Percentiles rank a stretch among this genome's conserved stretches.
phyloP scores from a whole-genome alignment of 2,329 filamentous ascomycete species.

The Tympanopsis confertula region DNA sequence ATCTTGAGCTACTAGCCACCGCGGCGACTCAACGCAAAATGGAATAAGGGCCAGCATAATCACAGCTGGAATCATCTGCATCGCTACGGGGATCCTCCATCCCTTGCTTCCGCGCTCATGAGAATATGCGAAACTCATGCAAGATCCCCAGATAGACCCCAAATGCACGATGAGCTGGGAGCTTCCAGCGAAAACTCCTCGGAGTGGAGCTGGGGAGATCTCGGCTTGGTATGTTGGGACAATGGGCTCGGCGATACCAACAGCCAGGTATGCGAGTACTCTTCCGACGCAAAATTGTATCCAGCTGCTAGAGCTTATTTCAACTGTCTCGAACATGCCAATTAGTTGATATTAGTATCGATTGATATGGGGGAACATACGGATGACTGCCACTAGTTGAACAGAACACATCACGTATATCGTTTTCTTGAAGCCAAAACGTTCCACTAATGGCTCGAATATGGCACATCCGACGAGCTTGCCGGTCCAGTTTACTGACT shows the following conservation, averaged over 20 bases:
- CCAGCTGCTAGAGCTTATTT: conserved; percentile 3
- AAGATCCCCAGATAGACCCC: conserved; percentile 3
- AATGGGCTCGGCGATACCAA: conserved; percentile 5
- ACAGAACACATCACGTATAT: conserved; percentile 1
- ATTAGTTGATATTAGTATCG: no score
- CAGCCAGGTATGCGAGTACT: conserved; percentile 13
- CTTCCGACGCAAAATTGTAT: conserved; percentile 6
- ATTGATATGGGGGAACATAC: no score
- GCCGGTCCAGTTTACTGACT: conserved; percentile 3
- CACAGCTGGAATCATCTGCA: conserved; percentile 5
- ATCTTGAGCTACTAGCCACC: conserved; percentile 3
- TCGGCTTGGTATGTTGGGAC: conserved; percentile 4
- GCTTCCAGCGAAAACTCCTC: conserved; percentile 3
- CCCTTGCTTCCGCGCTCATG: conserved; percentile 3
- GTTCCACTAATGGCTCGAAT: conserved; percentile 3
- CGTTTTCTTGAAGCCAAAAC: conserved; percentile 3
- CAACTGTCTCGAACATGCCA: conserved; percentile 2
- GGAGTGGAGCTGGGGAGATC: conserved; percentile 2
- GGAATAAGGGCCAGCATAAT: no score
- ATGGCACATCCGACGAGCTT: conserved; percentile 1
- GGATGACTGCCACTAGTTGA: conserved; percentile 3
- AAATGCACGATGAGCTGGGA: neutral
- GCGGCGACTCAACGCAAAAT: conserved; percentile 3
- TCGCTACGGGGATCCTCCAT: conserved; percentile 5
- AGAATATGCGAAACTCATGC: conserved; percentile 5